Percentiles rank a stretch among this genome's conserved stretches.
Evolutionary conservation across 768 basidiomycete species (phyloP).

Genomic region (Suillus ampliporus): DNA sequence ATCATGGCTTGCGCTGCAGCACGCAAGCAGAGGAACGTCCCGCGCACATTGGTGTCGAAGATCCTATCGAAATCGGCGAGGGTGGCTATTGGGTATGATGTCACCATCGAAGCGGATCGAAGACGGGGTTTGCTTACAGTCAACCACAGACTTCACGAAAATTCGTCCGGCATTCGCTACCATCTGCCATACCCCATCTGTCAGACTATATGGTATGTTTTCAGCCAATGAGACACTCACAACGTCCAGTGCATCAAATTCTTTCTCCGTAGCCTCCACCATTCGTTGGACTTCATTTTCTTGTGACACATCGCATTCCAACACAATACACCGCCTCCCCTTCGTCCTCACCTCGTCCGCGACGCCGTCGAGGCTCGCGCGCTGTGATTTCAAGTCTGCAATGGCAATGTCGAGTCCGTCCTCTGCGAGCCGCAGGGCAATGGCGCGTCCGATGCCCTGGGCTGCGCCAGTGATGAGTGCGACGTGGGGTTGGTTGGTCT

Average conservation of each 20-base stretch:
- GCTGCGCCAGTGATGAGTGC: slow-evolving; percentile 41
- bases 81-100: neutral
- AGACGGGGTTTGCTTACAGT: neutral
- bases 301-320: slow-evolving; percentile 34
- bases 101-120: neutral
- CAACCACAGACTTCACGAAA: slow-evolving; percentile 1
- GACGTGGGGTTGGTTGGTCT: neutral
- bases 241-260: slow-evolving; percentile 37
- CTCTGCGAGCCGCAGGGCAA: slow-evolving; percentile 37
- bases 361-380: slow-evolving; percentile 26
- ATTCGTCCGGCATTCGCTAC: slow-evolving; percentile 11
- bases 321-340: slow-evolving; percentile 25
- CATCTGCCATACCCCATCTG: slow-evolving; percentile 2
- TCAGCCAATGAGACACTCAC: slow-evolving; percentile 22
- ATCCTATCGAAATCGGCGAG: slow-evolving; percentile 37
- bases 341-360: slow-evolving; percentile 29
- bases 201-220: neutral
- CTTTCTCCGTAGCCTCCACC: slow-evolving; percentile 30
- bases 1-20: slow-evolving; percentile 50
- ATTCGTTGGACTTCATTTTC: slow-evolving; percentile 36
- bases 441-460: slow-evolving; percentile 39
- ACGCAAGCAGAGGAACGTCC: slow-evolving; percentile 47
- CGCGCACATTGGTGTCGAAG: slow-evolving; percentile 40
- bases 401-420: slow-evolving; percentile 41
- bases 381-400: slow-evolving; percentile 29